Evolutionary conservation across 495 filamentous ascomycete species (phyloP), one percentile per base, ranked within the genome.

Genomic region (Penicillium atrosanguineum): DNA sequence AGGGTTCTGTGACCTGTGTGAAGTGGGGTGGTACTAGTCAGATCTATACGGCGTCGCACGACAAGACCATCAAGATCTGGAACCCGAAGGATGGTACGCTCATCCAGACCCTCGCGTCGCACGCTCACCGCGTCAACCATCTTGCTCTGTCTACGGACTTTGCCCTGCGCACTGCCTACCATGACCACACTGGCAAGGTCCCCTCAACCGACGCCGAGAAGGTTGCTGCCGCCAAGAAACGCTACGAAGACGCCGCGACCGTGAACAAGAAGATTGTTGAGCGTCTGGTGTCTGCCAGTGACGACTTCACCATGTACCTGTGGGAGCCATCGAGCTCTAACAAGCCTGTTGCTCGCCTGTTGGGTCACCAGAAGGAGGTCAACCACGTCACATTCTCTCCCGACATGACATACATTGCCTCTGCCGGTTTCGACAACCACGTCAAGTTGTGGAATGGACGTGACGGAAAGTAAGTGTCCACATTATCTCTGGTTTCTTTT

Each of bases 41-140:
- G 49, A 89, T 99, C 45, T 96, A 95, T 69, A 90, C 88, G 8
- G 79, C 85, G 28, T 91, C 89, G n/a, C 91, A 96, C 64, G 95
- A 99, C 70, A 91, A 91, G 73, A 88, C 88, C 5, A 83, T 99
- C 55, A 94, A 94, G 55, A 83, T 96, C 8, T 99, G 95, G 93
- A 85, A 92, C 60, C 80, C 89, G 7, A 76, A 80, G 20, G 83
- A 85, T 48, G 91, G 91, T 7, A 90, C 87, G 0, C 73, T 97
- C 15, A 76, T 89, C 38, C 87, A 95, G 66, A 89, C 83, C 1
- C 73, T 97, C 29, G 83, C 83, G 1, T 79, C 87, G 1, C 95
- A 99, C 64, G 90, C 89, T 1, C 93, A 97, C 68, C 95, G 94
- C 81, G 86, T 99, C 9, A 99, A 99, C 70, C 91, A 97, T 66